Evolutionary conservation across 805 yeast genomes (phyloP), one percentile per base, ranked within the genome.

Genomic region (Lachancea dasiensis): DNA sequence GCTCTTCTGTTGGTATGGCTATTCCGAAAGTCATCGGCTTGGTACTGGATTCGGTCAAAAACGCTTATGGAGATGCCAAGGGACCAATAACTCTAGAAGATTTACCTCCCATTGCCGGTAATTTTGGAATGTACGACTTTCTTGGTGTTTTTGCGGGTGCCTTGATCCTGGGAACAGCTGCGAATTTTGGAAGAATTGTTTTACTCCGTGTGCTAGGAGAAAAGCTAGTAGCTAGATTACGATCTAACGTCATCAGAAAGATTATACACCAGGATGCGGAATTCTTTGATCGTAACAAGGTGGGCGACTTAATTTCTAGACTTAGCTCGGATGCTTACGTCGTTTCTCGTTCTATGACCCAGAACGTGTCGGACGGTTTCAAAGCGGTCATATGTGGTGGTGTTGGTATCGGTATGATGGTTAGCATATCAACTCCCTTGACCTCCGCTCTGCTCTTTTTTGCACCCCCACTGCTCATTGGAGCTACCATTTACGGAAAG

Each of bases 281-380:
- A 55, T 90, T 92, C 56, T 89, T 87, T 63, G 98, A 90, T 56
- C 76, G 79, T n/a, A 86, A 94, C 45, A 82, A 90, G 55, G 87
- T 87, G 7, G 98, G 98, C 27, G 98, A 90, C 56, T 69, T 90
- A 53, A 87, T 90, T 29, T 86, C 96, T 8, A 70, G 98, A 43
- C 65, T 90, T 36, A 83, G 95, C 11, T 81, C 85, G 28, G 98
- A 92, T 59, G 84, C 96, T 1, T 87, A 85, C 43, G 78, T 92
- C 20, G 95, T 90, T 14, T 77, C 96, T 7, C 75, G 86, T 47
- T 79, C 96, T 0, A 74, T 92, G 45, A 86, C 97, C 16, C 95
- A 86, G 50, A 90, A 90, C 56, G 72, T 90, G 20, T 82, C 94
- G 41, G 97, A 90, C 59, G 98, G 98, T 5, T 72, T 83, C 39